Percentiles rank a stretch among this genome's conserved stretches.
phyloP scores from a whole-genome alignment of 1,139 yeast species.

The Debaryomyces psychrophilus region DNA sequence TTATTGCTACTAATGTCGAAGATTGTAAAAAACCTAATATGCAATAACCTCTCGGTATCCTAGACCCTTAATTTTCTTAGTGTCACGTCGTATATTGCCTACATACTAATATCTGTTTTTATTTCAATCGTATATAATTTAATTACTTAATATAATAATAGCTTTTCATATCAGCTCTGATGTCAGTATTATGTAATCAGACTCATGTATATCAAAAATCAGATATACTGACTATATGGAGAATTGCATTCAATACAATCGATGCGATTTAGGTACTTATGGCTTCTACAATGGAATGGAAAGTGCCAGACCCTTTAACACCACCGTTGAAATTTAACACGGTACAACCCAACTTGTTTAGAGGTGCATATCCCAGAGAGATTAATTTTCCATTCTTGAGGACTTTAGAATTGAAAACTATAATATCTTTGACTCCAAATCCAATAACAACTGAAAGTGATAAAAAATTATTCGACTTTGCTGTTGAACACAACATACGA shows the following conservation, averaged over 20 bases:
- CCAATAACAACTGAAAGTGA: constrained; percentile 63
- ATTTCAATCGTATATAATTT: constrained; percentile 3
- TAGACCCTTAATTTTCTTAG: not conserved
- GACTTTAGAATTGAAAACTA: constrained; percentile 67
- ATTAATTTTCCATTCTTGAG: constrained; percentile 73
- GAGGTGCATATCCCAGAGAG: constrained; percentile 88
- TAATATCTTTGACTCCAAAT: constrained; percentile 78
- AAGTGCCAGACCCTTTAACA: constrained; percentile 49
- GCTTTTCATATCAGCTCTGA: not conserved
- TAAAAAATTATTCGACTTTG: constrained; percentile 53
- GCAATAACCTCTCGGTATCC: not conserved
- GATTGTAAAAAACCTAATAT: constrained; percentile 57
- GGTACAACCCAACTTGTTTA: constrained; percentile 68
- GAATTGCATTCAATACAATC: not conserved
- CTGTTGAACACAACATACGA: constrained; percentile 47
- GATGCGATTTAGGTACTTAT: not conserved
- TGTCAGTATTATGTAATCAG: constrained; percentile 4
- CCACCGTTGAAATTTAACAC: constrained; percentile 83
- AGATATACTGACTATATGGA: not conserved
- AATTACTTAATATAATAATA: constrained; percentile 5
- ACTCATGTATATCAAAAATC: not conserved
- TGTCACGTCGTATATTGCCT: not conserved
- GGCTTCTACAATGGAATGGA: constrained; percentile 18
- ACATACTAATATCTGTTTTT: constrained; percentile 1
- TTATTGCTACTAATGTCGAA: constrained; percentile 68